phyloP scores from a whole-genome alignment of 345 rosid genomes.

The rapeseed (Brassica napus) region DNA sequence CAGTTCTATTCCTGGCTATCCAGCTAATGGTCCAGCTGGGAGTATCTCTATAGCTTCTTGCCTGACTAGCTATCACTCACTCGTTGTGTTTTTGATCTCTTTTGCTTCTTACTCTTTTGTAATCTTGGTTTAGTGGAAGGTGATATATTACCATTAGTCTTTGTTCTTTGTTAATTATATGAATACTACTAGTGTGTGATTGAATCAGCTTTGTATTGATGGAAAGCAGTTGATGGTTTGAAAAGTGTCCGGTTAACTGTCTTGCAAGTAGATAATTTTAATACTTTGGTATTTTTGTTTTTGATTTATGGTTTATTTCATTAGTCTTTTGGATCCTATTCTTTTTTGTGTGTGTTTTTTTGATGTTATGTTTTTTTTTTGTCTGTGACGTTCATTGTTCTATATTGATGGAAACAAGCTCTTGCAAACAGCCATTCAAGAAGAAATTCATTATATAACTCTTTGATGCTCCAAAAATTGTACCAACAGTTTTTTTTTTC shows the following conservation, averaged over 20 bases:
- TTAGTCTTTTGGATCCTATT: not conserved
- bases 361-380: not conserved
- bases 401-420: no score
- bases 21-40: conserved; percentile 61
- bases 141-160: not conserved
- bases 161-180: not conserved
- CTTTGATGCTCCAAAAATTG: no score
- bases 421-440: no score
- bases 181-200: conserved; percentile 8
- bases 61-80: conserved; percentile 33
- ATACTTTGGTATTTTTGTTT: not conserved
- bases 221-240: not conserved
- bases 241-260: not conserved
- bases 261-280: not conserved
- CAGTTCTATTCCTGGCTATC: conserved; percentile 61
- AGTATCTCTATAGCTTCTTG: conserved; percentile 52
- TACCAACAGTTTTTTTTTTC: no score
- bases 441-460: no score
- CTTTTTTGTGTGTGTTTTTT: no score
- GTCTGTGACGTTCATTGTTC: no score
- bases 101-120: conserved; percentile 26
- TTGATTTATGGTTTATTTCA: not conserved
- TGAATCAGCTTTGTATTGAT: not conserved
- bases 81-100: conserved; percentile 15
- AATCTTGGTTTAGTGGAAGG: conserved; percentile 28